Evolutionary conservation across 1,139 yeast species (phyloP), one percentile per base, ranked within the genome.

Genomic region (Saccharomycopsis hybrid): DNA sequence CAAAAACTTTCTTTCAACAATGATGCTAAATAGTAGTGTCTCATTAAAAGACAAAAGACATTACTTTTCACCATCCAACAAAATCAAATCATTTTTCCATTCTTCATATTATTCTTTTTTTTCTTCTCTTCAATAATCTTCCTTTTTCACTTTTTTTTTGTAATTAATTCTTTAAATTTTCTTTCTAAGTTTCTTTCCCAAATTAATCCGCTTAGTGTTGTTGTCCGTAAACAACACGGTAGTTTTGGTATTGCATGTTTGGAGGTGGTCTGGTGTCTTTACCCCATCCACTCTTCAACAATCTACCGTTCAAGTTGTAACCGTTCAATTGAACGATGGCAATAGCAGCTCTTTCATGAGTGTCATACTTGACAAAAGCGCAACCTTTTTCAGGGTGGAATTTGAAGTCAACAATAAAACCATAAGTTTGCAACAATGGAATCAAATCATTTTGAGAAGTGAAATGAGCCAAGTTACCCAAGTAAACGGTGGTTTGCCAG

Each of bases 261-360:
- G 62, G 73, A 35, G 75, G 71, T n/a, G 52, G 52, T 42, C 55
- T 47, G 59, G 79, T 71, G 58, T 77, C 84, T 62, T 79, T 85
- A 47, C 95, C 96, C 96, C 96, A 88, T 33, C 95, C 94, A 60
- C 90, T 81, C 63, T 82, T 83, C 62, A 88, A 68, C 33, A 85
- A 83, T 63, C 95, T 76, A 28, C 95, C 95, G 62, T 84, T 82
- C 56, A 88, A 69, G 52, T 75, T 75, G 59, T 78, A 77, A n/a
- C 95, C 95, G 25, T 81, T 76, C 55, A 88, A 71, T 60, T 85
- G 92, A 30, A 84, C 85, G 60, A 88, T 87, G 49, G 95, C 95
- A 64, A 85, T 71, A 1, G 96, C 95, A 3, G 96, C 96, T 55
- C 87, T 73, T 60, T 87, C 95, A 65, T 88, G 96, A 44, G 85